Conservation (phyloP, 768 basidiomycete species). For the Strobilomyces dryophilus region DNA sequence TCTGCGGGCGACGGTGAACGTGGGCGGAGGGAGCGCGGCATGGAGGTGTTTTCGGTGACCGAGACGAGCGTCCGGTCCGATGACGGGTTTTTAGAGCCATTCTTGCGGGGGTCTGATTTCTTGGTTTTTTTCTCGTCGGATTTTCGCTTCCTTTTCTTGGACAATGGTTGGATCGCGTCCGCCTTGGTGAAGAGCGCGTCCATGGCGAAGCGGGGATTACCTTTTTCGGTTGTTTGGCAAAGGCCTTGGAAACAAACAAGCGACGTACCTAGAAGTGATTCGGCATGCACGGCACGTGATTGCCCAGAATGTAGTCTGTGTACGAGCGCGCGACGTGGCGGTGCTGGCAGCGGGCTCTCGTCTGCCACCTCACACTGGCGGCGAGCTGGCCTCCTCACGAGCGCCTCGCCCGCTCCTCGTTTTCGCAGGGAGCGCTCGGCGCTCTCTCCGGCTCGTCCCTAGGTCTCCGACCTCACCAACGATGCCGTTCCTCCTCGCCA, state of each 20-base stretch:
- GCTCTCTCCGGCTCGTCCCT: no score
- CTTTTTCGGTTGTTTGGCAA: conserved; percentile 10
- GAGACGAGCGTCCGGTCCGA: conserved; percentile 56
- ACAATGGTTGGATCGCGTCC: conserved; percentile 48
- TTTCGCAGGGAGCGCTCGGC: no score
- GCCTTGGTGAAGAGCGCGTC: conserved; percentile 72
- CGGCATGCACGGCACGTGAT: no score
- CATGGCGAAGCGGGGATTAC: conserved; percentile 31
- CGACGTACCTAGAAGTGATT: no score
- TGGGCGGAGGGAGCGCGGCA: conserved; percentile 67
- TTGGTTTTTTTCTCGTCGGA: conserved; percentile 15
- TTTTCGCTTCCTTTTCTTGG: conserved; percentile 34
- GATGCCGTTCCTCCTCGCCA: no score
- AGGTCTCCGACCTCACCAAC: no score
- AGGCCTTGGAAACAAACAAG: conserved; percentile 15
- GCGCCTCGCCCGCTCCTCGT: no score
- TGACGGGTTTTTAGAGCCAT: conserved; percentile 17
- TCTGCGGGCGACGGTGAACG: conserved; percentile 43
- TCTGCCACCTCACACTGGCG: no score
- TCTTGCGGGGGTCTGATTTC: conserved; percentile 20
- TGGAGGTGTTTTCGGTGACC: conserved; percentile 50
- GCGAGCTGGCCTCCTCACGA: no score
- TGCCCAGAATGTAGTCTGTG: no score
- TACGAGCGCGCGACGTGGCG: no score
- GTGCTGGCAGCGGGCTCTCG: no score